Conservation (phyloP, 768 basidiomycete species). For the Xanthoconium stramineum region DNA sequence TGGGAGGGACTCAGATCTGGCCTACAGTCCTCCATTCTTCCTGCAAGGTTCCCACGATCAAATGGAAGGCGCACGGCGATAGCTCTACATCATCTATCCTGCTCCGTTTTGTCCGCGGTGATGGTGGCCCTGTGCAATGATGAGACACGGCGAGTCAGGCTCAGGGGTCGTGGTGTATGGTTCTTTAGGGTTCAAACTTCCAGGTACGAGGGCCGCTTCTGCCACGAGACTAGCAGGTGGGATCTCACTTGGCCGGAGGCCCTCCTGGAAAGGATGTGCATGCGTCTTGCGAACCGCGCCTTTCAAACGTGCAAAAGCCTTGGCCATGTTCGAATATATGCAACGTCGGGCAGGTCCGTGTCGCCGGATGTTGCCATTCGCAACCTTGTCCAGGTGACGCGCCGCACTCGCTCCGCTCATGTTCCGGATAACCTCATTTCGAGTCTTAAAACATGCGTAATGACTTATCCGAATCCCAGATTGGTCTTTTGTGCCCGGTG, state of each 20-base stretch:
- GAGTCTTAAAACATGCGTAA: not conserved
- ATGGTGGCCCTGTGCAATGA: conserved; percentile 1
- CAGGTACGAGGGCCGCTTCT: not conserved
- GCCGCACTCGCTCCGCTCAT: conserved; percentile 9
- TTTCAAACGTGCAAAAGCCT: not conserved
- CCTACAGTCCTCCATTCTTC: conserved; percentile 7
- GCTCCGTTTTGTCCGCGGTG: conserved; percentile 19
- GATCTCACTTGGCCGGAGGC: not conserved
- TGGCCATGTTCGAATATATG: not conserved
- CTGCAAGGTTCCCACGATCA: conserved; percentile 11
- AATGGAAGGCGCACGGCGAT: conserved; percentile 14
- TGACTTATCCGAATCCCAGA: not conserved
- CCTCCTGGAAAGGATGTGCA: not conserved
- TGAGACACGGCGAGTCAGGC: not conserved
- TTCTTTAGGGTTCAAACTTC: not conserved
- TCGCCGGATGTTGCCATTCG: not conserved
- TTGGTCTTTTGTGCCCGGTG: not conserved
- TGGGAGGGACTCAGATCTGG: conserved; percentile 1
- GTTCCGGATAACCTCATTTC: conserved; percentile 10
- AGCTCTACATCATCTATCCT: not conserved
- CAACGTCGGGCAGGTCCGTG: not conserved
- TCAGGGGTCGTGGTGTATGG: not conserved
- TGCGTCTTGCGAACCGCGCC: not conserved
- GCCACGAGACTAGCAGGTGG: conserved; percentile 1
- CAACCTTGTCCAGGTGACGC: not conserved